A percentile compares a stretch with the other conserved stretches of the same genome.
Evolutionary conservation across 345 rosid species (phyloP).

Genomic region (Passiflora organensis): DNA sequence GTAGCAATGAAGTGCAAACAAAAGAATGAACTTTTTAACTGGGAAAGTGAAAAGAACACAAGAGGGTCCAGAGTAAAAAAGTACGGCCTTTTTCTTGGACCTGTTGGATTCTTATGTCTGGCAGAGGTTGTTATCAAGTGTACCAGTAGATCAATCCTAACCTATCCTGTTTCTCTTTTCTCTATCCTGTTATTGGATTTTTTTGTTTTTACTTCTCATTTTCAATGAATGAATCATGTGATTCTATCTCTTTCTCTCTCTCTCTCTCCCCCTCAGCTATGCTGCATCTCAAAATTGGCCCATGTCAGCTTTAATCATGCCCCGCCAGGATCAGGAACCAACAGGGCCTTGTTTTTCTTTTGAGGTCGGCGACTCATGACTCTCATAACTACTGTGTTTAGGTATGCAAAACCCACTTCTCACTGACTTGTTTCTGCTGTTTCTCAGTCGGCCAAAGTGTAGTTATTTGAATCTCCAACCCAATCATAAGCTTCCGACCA

Average conservation of each 20-base stretch:
- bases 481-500: no score
- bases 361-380: conserved; percentile 8
- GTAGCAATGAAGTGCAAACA: neutral
- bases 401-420: neutral
- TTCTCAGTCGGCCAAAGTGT: no score
- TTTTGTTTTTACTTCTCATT: neutral
- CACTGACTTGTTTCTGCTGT: no score
- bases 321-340: neutral
- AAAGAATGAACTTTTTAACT: neutral
- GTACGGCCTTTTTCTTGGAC: conserved; percentile 18
- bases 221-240: conserved; percentile 6
- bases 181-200: no score
- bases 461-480: no score
- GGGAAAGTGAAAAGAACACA: conserved; percentile 13
- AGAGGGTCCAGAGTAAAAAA: conserved; percentile 30
- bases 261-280: no score
- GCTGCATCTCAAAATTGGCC: no score
- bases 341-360: neutral
- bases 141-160: conserved; percentile 12
- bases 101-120: conserved; percentile 24
- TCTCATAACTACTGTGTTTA: conserved; percentile 7
- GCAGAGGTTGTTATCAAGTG: conserved; percentile 50
- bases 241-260: conserved; percentile 1
- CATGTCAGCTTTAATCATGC: conserved; percentile 15
- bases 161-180: neutral